Evolutionary conservation across 2,329 filamentous ascomycete species (phyloP).

Genomic region (Ambrosiella xylebori): DNA sequence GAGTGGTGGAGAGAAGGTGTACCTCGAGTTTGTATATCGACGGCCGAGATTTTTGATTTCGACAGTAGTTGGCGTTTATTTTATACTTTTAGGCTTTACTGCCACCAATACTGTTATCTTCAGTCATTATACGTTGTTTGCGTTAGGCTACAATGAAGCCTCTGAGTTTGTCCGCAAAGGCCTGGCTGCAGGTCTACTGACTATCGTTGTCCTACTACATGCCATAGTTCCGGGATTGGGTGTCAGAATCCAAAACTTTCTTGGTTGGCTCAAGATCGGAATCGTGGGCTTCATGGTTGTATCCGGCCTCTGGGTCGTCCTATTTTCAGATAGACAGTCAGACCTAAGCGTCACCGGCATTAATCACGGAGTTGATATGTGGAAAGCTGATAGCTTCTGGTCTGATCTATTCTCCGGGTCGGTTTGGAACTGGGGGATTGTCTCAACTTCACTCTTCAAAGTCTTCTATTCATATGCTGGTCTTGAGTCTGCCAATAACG

Average conservation of each 20-base stretch:
- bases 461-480: slow-evolving; percentile 55
- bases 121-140: slow-evolving; percentile 46
- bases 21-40: slow-evolving; percentile 52
- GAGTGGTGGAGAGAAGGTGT: slow-evolving; percentile 52
- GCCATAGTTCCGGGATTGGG: slow-evolving; percentile 39
- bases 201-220: slow-evolving; percentile 40
- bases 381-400: slow-evolving; percentile 23
- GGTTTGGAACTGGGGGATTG: slow-evolving; percentile 49
- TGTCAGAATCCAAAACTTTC: slow-evolving; percentile 39
- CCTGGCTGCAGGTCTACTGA: slow-evolving; percentile 39
- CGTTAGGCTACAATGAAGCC: slow-evolving; percentile 29
- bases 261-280: slow-evolving; percentile 47
- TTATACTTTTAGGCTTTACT: slow-evolving; percentile 47
- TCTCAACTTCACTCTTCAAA: slow-evolving; percentile 51
- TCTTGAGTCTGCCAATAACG: slow-evolving; percentile 49
- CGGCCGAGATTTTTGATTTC: slow-evolving; percentile 46
- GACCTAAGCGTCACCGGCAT: background rate
- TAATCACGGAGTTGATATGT: background rate
- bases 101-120: slow-evolving; percentile 56
- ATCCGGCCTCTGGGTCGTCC: slow-evolving; percentile 41
- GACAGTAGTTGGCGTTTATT: slow-evolving; percentile 44
- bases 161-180: slow-evolving; percentile 30
- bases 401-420: slow-evolving; percentile 43
- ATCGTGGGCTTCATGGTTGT: slow-evolving; percentile 44
- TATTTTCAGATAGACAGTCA: slow-evolving; percentile 17